Percentiles rank a stretch among this genome's conserved stretches.
These are phyloP conservation scores for Aspergillus fructus DNA, from an alignment of 2,329 filamentous ascomycete genomes.

Conservation along the genomic window DNA sequence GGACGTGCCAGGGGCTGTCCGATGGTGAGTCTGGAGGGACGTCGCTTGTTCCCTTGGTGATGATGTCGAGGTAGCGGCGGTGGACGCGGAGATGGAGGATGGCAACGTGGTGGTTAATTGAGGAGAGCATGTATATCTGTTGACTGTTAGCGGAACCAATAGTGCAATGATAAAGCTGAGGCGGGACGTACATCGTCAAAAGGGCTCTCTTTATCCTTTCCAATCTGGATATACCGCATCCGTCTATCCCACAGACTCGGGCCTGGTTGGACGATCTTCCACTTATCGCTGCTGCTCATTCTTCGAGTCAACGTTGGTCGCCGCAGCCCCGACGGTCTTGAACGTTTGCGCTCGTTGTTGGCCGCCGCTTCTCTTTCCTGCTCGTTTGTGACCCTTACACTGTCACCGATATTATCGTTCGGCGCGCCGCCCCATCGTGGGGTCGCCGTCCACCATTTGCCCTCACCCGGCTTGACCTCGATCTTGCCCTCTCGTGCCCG, in stretches of 20 bases:
- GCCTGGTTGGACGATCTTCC: conserved; percentile 53
- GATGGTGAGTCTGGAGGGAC: conserved; percentile 22
- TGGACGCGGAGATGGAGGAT: conserved; percentile 60
- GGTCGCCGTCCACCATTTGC: conserved; percentile 60
- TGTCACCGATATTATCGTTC: conserved; percentile 33
- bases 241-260: conserved; percentile 57
- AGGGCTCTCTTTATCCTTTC: conserved; percentile 47
- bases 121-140: conserved; percentile 62
- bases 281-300: conserved; percentile 50
- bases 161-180: not conserved
- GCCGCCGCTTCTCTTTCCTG: conserved; percentile 26
- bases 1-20: conserved; percentile 50
- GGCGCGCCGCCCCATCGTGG: conserved; percentile 57
- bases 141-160: not conserved
- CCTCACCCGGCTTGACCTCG: conserved; percentile 53
- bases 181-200: conserved; percentile 53
- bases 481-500: conserved; percentile 54
- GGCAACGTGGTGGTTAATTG: conserved; percentile 62
- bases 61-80: conserved; percentile 54
- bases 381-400: conserved; percentile 25
- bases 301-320: conserved; percentile 39
- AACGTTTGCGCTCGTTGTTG: conserved; percentile 37
- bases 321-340: conserved; percentile 32
- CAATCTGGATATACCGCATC: conserved; percentile 57
- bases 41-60: conserved; percentile 46